Conservation (phyloP, 805 yeast species). For the Starmerella stellata region DNA sequence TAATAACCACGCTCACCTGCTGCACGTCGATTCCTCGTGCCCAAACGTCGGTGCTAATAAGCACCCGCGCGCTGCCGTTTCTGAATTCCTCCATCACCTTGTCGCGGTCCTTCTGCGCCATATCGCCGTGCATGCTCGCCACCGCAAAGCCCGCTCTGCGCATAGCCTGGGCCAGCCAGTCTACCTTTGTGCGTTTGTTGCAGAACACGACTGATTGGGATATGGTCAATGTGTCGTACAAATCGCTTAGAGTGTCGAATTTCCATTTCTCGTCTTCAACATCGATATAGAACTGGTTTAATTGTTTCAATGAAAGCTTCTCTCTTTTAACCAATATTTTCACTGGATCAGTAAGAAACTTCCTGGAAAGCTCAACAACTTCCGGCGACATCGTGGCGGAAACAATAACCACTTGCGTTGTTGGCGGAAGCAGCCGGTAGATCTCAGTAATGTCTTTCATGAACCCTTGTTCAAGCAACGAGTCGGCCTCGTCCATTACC, state of each 20-base stretch:
- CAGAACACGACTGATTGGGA: slow-evolving; percentile 98
- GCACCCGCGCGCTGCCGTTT: slow-evolving; percentile 76
- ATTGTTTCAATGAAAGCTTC: slow-evolving; percentile 84
- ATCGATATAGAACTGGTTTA: slow-evolving; percentile 76
- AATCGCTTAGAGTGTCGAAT: slow-evolving; percentile 82
- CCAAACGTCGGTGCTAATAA: slow-evolving; percentile 92
- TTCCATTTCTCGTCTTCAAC: slow-evolving; percentile 89
- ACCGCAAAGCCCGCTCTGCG: slow-evolving; percentile 73
- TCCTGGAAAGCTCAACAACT: slow-evolving; percentile 77
- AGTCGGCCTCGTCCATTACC: slow-evolving; percentile 93
- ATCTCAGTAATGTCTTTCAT: slow-evolving; percentile 89
- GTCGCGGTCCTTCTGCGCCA: slow-evolving; percentile 90
- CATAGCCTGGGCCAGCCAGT: slow-evolving; percentile 69
- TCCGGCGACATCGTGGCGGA: slow-evolving; percentile 89
- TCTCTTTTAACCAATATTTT: slow-evolving; percentile 88
- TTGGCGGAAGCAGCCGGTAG: slow-evolving; percentile 63
- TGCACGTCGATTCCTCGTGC: slow-evolving; percentile 98
- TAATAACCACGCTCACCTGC: slow-evolving; percentile 88
- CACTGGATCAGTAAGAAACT: slow-evolving; percentile 85
- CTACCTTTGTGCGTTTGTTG: slow-evolving; percentile 90
- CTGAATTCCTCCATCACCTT: slow-evolving; percentile 90
- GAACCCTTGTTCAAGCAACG: slow-evolving; percentile 80
- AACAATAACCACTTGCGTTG: slow-evolving; percentile 81
- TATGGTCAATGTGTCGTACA: slow-evolving; percentile 84
- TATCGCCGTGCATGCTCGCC: slow-evolving; percentile 90